Evolutionary conservation across 805 yeast genomes (phyloP), one percentile per base, ranked within the genome.

Genomic region (Osmozyma mogii): DNA sequence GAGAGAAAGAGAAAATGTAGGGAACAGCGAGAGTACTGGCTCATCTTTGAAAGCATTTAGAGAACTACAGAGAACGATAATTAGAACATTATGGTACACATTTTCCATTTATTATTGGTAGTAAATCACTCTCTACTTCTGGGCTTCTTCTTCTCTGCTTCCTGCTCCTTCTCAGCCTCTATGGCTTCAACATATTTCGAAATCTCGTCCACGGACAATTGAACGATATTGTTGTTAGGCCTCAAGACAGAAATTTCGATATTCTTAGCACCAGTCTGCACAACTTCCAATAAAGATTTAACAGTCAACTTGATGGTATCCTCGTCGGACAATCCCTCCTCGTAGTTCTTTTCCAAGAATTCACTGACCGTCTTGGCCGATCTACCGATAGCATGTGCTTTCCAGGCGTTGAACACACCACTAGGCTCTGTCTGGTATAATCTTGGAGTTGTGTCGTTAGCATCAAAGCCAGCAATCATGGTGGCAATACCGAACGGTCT

Each of bases 401-500:
- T 84, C 98, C 98, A 92, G 3, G 96, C 94, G 27, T 94, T 84
- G 54, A 81, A 89, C 41, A 92, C 89, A 15, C 98, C 98, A 27
- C 95, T 83, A 24, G 98, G 98, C 56, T 92, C 98, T 9, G 98
- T 92, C 57, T 84, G 94, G 61, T 79, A 92, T 42, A 92, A 70
- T 53, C 74, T 78, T 25, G 97, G 96, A 19, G 68, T 72, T 14
- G 58, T 59, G 58, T 85, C 95, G 49, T 80, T 78, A 31, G 79
- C 78, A 61, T 92, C 97, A 49, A 92, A 92, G 1, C 98, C 98
- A 15, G 95, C 95, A 54, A 92, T 83, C 47, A 92, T 66, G 17
- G 96, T 92, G 29, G 96, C 80, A 45, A 92, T 83, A 35, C 98
- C 98, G 55, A 92, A 92, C 13, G 98, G 98, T 58, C 98, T 75